Percentiles rank a stretch among this genome's conserved stretches.
These are phyloP conservation scores for Solanum neorickii DNA, from an alignment of 257 asterid species.

Conservation along the genomic window DNA sequence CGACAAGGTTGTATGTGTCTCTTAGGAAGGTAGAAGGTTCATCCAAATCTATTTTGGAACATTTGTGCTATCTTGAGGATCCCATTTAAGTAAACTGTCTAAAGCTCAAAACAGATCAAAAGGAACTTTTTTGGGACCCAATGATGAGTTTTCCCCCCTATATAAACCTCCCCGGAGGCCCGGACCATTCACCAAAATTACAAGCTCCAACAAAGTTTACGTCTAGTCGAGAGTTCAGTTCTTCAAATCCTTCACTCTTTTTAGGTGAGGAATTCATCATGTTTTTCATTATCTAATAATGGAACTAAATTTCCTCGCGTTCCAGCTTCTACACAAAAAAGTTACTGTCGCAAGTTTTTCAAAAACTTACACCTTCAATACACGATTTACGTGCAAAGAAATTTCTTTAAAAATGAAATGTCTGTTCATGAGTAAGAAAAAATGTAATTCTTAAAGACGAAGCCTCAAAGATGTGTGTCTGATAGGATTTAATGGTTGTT, in stretches of 20 bases:
- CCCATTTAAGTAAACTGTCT: constrained; percentile 17
- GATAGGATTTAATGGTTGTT: neutral
- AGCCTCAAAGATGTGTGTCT: neutral
- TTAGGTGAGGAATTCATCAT: neutral
- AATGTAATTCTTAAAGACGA: neutral
- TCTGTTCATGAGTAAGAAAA: neutral
- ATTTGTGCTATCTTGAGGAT: constrained; percentile 19
- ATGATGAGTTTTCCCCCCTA: constrained; percentile 12
- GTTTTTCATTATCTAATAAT: neutral
- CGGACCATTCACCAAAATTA: constrained; percentile 24
- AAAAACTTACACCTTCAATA: neutral
- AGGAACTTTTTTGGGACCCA: constrained; percentile 20
- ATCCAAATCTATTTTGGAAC: constrained; percentile 1
- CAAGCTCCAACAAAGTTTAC: constrained; percentile 1
- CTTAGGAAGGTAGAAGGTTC: neutral
- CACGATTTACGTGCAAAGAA: neutral
- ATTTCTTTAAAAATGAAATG: neutral
- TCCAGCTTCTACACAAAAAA: neutral
- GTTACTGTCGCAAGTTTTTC: neutral
- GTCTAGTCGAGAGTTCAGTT: neutral
- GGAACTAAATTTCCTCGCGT: neutral
- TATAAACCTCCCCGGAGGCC: constrained; percentile 20
- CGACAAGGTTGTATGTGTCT: neutral
- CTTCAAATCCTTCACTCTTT: neutral
- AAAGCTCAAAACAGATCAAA: neutral